Percentiles rank a stretch among this genome's conserved stretches.
Conservation (phyloP, 106 monocot species). For the Dendrobium catenatum region DNA sequence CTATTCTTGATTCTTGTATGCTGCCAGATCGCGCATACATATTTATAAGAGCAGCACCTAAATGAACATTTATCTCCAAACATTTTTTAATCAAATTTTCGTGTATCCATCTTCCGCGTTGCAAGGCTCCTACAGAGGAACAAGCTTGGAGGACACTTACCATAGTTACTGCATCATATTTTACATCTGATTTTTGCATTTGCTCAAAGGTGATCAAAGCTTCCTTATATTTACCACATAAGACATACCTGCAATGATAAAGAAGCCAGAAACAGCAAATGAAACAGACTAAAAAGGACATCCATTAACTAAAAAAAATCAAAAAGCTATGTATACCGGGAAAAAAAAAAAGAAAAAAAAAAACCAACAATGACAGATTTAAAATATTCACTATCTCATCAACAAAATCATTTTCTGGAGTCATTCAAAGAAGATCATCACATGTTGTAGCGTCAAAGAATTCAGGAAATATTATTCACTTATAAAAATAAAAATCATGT, state of each 20-base stretch:
- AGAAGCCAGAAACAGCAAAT: not conserved
- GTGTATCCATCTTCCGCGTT: conserved; percentile 30
- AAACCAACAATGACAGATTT: no score
- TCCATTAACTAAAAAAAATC: not conserved
- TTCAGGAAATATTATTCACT: not conserved
- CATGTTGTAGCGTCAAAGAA: not conserved
- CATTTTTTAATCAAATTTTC: conserved; percentile 13
- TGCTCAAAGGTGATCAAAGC: conserved; percentile 25
- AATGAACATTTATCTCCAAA: conserved; percentile 18
- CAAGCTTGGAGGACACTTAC: conserved; percentile 36
- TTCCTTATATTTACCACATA: conserved; percentile 15
- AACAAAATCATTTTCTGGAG: not conserved
- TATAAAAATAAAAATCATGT: not conserved
- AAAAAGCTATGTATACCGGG: not conserved
- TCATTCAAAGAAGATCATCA: not conserved
- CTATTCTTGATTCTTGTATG: conserved; percentile 17
- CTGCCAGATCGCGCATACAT: conserved; percentile 41
- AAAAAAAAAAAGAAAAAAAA: not conserved
- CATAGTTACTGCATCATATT: conserved; percentile 38
- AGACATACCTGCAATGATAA: conserved; percentile 17
- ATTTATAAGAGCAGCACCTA: conserved; percentile 31
- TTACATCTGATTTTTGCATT: conserved; percentile 23
- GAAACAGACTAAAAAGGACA: not conserved
- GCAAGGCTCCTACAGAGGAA: conserved; percentile 32
- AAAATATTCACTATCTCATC: not conserved